These are phyloP conservation scores for Ocimum tenuiflorum DNA, from an alignment of 257 asterid species.

Conservation along the genomic window DNA sequence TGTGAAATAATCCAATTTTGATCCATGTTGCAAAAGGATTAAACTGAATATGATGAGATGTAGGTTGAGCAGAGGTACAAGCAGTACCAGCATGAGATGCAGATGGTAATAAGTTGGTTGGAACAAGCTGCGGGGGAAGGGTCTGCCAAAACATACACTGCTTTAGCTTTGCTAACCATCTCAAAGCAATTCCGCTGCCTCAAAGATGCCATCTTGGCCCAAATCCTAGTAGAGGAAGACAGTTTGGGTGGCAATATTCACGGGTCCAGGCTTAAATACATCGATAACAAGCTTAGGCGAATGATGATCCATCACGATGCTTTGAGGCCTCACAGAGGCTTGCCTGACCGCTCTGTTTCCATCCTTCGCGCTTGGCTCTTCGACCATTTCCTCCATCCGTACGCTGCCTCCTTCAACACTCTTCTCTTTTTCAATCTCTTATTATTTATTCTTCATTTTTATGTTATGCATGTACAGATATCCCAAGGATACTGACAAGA, in stretches of 20 bases:
- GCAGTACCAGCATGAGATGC: constrained; percentile 54
- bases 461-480: constrained; percentile 34
- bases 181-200: constrained; percentile 63
- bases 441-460: neutral
- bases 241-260: constrained; percentile 39
- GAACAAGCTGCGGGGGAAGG: constrained; percentile 50
- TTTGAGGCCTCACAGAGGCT: constrained; percentile 96
- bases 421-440: no score
- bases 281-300: constrained; percentile 77
- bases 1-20: no score
- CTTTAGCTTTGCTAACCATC: constrained; percentile 46
- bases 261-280: constrained; percentile 72
- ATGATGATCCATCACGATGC: constrained; percentile 94
- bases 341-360: constrained; percentile 77
- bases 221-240: constrained; percentile 72
- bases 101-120: constrained; percentile 39
- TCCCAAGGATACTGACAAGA: constrained; percentile 81
- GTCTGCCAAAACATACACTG: constrained; percentile 47
- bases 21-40: no score
- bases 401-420: neutral
- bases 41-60: no score
- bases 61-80: constrained; percentile 63
- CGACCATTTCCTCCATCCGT: constrained; percentile 90
- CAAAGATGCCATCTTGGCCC: constrained; percentile 46
- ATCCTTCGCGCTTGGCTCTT: constrained; percentile 90